phyloP scores from a whole-genome alignment of 225 moss, liverwort and hornwort genomes.

The Marchantia paleacea region DNA sequence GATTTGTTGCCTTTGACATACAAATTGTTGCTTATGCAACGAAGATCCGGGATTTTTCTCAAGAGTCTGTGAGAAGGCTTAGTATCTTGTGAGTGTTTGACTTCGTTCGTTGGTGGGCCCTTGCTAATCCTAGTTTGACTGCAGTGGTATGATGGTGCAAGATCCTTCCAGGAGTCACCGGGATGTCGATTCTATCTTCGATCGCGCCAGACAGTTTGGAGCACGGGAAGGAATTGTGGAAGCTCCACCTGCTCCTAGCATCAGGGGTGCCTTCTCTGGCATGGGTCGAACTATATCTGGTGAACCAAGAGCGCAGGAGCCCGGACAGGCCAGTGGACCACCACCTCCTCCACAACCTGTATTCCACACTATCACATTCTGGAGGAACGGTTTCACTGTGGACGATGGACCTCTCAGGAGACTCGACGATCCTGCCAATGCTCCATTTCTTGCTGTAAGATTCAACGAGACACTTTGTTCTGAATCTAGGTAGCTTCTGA shows the following conservation, averaged over 20 bases:
- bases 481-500: neutral
- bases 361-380: slow-evolving; percentile 82
- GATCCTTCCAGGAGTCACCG: slow-evolving; percentile 65
- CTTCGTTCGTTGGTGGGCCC: neutral
- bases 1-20: neutral
- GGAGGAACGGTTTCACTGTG: slow-evolving; percentile 89
- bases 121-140: neutral
- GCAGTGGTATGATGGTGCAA: slow-evolving; percentile 98
- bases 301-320: slow-evolving; percentile 45
- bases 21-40: neutral
- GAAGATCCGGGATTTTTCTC: neutral
- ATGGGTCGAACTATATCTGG: slow-evolving; percentile 69
- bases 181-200: slow-evolving; percentile 78
- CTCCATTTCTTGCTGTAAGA: slow-evolving; percentile 64
- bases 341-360: slow-evolving; percentile 55
- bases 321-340: slow-evolving; percentile 41
- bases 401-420: slow-evolving; percentile 72
- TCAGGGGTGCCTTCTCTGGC: slow-evolving; percentile 52
- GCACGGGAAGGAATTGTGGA: slow-evolving; percentile 67
- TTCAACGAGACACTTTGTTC: neutral
- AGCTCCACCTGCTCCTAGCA: slow-evolving; percentile 52
- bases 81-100: neutral
- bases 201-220: slow-evolving; percentile 59
- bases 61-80: neutral
- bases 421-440: slow-evolving; percentile 75